Evolutionary conservation across 2,329 filamentous ascomycete species (phyloP).

Genomic region (Cytospora leucostoma): DNA sequence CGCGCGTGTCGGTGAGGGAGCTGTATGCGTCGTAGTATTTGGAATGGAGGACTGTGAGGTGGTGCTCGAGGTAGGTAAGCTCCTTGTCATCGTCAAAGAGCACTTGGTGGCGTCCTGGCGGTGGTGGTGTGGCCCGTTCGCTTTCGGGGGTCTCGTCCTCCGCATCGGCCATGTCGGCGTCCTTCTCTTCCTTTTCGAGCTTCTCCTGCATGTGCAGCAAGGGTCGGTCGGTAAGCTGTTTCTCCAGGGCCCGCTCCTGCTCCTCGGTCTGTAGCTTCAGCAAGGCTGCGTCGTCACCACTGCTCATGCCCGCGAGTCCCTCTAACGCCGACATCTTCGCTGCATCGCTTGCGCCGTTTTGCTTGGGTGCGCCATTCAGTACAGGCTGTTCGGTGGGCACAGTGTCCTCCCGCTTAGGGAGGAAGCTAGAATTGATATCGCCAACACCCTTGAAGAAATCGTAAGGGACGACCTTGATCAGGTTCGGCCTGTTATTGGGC

Average conservation of each 20-base stretch:
- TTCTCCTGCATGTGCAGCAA: conserved; percentile 90
- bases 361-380: conserved; percentile 28
- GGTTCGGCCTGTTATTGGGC: conserved; percentile 84
- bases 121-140: conserved; percentile 26
- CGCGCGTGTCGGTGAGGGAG: conserved; percentile 49
- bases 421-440: conserved; percentile 96
- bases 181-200: conserved; percentile 81
- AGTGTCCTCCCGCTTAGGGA: conserved; percentile 73
- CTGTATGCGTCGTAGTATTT: conserved; percentile 86
- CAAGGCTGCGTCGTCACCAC: conserved; percentile 65
- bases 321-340: conserved; percentile 58
- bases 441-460: conserved; percentile 98
- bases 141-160: conserved; percentile 42
- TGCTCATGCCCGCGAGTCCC: conserved; percentile 74
- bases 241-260: conserved; percentile 83
- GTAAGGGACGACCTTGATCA: conserved; percentile 93
- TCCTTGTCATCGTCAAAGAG: conserved; percentile 88
- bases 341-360: conserved; percentile 30
- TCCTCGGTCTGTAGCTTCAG: conserved; percentile 78
- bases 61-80: conserved; percentile 72
- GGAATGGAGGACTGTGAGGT: conserved; percentile 73
- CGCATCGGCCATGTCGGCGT: conserved; percentile 51
- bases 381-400: conserved; percentile 37
- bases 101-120: conserved; percentile 66
- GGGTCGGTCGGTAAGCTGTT: conserved; percentile 86